Percentiles rank a stretch among this genome's conserved stretches.
These are phyloP conservation scores for Elsinoe necatrix DNA, from an alignment of 2,329 filamentous ascomycete species.

Conservation along the genomic window DNA sequence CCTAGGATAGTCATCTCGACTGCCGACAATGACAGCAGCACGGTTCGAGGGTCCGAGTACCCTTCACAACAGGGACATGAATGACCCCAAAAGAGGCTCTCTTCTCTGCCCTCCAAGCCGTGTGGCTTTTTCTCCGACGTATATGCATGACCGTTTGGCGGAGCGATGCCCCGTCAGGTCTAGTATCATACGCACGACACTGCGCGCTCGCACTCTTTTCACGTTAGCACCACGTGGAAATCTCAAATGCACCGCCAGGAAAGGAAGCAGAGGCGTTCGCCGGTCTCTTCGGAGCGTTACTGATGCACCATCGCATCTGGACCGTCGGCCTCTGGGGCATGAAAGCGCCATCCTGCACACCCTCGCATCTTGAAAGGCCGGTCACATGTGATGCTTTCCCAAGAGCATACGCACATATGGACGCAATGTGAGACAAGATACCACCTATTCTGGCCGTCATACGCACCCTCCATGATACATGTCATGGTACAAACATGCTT, in stretches of 20 bases:
- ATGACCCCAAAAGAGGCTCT: neutral
- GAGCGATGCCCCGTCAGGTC: neutral
- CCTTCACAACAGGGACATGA: neutral
- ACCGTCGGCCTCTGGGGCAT: neutral
- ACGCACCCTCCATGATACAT: neutral
- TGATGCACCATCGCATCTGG: neutral
- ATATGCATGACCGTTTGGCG: neutral
- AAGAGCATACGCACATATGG: neutral
- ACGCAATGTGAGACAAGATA: neutral
- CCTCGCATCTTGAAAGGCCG: neutral
- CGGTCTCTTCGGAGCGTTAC: neutral
- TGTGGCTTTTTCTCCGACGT: neutral
- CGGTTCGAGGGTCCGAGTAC: too few relatives aligned
- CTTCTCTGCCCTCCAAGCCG: neutral
- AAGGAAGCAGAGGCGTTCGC: neutral
- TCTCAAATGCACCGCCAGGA: neutral
- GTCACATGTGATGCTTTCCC: slow-evolving; percentile 7
- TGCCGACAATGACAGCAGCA: too few relatives aligned
- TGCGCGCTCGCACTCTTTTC: neutral
- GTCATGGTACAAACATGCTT: neutral
- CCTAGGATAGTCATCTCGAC: too few relatives aligned
- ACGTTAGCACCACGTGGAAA: neutral
- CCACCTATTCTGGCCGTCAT: neutral
- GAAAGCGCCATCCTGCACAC: neutral
- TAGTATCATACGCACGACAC: slow-evolving; percentile 1